Base-by-base conservation (phyloP, 768 basidiomycete genomes). In the Boletus barrowsii region DNA sequence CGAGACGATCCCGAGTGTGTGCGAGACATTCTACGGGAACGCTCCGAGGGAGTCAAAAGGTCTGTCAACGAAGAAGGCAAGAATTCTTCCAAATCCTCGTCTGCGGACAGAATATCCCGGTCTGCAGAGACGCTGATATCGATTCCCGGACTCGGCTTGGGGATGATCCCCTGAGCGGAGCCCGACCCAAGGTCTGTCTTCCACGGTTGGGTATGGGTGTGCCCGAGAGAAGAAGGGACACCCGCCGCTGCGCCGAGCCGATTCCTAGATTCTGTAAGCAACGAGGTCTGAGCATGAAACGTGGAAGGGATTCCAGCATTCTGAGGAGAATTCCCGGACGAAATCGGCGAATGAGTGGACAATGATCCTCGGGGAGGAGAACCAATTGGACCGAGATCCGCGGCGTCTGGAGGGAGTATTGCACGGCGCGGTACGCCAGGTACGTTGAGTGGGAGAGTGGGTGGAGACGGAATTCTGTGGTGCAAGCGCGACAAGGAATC, bases 61-160 rank as follows among this genome's bases (percentile, higher is more conserved):
- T 98, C 95, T 26, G 85, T 91, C 44, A 98, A 74, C 5, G 87
- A 90, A 51, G 89, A 86, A 0, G 96, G 96, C 30, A 98, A 68
- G 68, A 98, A 90, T 53, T 93, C 94, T 64, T 93, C 92, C 45
- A 91, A 66, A 60, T 94, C 90, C 42, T 85, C 91, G 46, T 88
- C 88, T 26, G 46, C 40, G 5, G 47, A 39, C 13, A 60, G 37
- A 8, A 46, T 22, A 18, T 85, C 84, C 8, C 78, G 79, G 0
- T 81, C 80, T 42, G 43, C 59, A 73, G 79, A 55, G 20, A 68
- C 11, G 42, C 51, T 61, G 24, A 63, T 43, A 30, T 58, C 62
- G 43, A 63, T 56, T 5, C 42, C 58, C 0, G 64, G 57, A 9
- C 42, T 55, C 39, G 59, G 18, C 4, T 10, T 32, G 44, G 48